Base-by-base conservation (phyloP, 2,329 filamentous ascomycete genomes). In the Alternaria panax region DNA sequence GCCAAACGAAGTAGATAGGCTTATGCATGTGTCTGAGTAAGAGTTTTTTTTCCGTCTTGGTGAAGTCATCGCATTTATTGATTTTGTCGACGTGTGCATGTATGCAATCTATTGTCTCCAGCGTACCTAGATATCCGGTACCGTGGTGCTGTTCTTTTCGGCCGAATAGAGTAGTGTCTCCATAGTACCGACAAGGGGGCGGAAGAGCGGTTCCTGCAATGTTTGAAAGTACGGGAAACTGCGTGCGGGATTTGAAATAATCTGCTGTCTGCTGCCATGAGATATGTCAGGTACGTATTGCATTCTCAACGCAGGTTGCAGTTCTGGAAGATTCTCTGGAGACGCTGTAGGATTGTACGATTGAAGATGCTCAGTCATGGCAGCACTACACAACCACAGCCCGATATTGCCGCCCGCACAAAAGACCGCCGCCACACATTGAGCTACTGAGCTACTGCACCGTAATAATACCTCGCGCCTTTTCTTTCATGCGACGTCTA, bases 171-270 rank as follows among this genome's bases (percentile, higher is more conserved):
- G 56, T 12, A 43, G 24, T 27, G 40, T 46, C 51, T 59, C 52
- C 56, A 59, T 43, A 59, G 54, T 59, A 54, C 24, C 7, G 28
- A 36, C 56, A 51, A 51, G 40, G 42, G 56, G 51, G 20, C n/a
- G 36, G 38, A 16, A 11, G 20, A 22, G 24, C 30, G 6, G 27
- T 22, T 34, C 51, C 28, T 54, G 56, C 56, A 25, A 27, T 16
- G 24, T 5, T 22, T 30, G n/a, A 32, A 30, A 32, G 12, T 22
- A 47, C 18, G 20, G 27, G 28, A 28, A 28, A 22, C 8, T 16
- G 36, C 34, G 36, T 24, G 30, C 54, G 25, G 53, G 36, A 14
- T 22, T 42, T 27, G 32, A 47, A 36, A 32, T 14, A 25, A 20
- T 47, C 18, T 32, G 18, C 43, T 2, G 28, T 32, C 12, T 34